Evolutionary conservation across 768 basidiomycete species (phyloP).

Genomic region (Pholiota molesta): DNA sequence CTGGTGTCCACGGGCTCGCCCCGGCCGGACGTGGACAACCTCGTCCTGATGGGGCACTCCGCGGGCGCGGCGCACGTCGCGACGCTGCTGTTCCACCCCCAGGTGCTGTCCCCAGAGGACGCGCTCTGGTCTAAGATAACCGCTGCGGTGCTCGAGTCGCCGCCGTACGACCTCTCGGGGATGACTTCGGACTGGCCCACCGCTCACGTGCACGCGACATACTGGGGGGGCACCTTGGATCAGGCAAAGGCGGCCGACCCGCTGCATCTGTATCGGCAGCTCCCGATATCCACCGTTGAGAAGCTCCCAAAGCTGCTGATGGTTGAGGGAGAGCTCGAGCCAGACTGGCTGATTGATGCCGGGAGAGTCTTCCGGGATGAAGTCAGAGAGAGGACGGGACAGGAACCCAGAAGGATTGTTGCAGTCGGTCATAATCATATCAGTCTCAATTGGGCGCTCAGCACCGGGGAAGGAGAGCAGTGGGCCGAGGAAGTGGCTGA

Average conservation of each 20-base stretch:
- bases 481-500: slow-evolving; percentile 56
- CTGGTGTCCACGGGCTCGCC: slow-evolving; percentile 32
- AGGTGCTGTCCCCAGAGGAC: slow-evolving; percentile 33
- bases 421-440: slow-evolving; percentile 65
- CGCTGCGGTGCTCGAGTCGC: slow-evolving; percentile 49
- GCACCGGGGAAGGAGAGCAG: slow-evolving; percentile 60
- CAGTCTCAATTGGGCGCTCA: slow-evolving; percentile 51
- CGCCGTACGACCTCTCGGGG: slow-evolving; percentile 42
- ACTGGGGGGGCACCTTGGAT: slow-evolving; percentile 45
- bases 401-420: slow-evolving; percentile 36
- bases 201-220: slow-evolving; percentile 33
- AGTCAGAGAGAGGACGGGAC: slow-evolving; percentile 38
- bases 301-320: slow-evolving; percentile 50
- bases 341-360: slow-evolving; percentile 41
- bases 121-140: slow-evolving; percentile 39
- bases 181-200: slow-evolving; percentile 26
- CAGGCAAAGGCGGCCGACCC: slow-evolving; percentile 40
- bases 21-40: slow-evolving; percentile 39
- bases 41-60: slow-evolving; percentile 63
- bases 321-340: slow-evolving; percentile 57
- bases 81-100: slow-evolving; percentile 44
- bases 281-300: slow-evolving; percentile 36
- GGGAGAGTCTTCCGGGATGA: slow-evolving; percentile 40
- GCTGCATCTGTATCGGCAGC: slow-evolving; percentile 39
- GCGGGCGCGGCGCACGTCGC: slow-evolving; percentile 58